Base-by-base conservation (phyloP, 495 filamentous ascomycete species). In the Podospora tetraspora region DNA sequence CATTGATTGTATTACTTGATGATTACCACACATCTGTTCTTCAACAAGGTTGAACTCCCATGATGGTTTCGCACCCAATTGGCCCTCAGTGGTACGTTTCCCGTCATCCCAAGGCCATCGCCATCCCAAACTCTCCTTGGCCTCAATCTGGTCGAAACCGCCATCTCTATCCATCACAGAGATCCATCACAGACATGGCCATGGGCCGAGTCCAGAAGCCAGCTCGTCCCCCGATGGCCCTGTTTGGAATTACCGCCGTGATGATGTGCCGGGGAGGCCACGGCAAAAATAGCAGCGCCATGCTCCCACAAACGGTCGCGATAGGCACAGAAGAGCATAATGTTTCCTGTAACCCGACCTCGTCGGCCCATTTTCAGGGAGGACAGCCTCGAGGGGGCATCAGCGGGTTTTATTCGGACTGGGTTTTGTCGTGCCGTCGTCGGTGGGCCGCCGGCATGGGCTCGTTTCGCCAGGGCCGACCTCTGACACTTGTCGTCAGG, bases 401-500 rank as follows among this genome's bases (percentile, higher is more conserved):
- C 60, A 22, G 37, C 19, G n/a, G 59, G 57, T 67, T 66, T 63
- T 64, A 60, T 66, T 63, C 37, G 27, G 37, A 60, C 60, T 59
- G 43, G 67, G 60, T 60, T 32, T 63, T 65, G 63, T 59, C 57
- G 68, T 29, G 63, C 71, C 43, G 19, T 69, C 62, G 59, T 24
- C 25, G 30, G 65, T 29, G 29, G 27, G 32, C 24, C 58, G 16
- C 37, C 30, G 58, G 67, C 67, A 61, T 16, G 57, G 71, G 66
- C 69, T 61, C 64, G 76, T 77, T 72, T 77, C 77, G 74, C 69
- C 70, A 73, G 65, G 76, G 64, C 72, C 61, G 68, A 69, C 71
- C 74, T 76, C 76, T 70, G 74, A 79, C 77, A 72, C 69, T 59
- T 72, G 71, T 59, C 68, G 77, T 79, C 77, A 74, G 72, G 74